Conservation (phyloP, 1,284 basidiomycete genomes). For the Coniophora puteana region DNA sequence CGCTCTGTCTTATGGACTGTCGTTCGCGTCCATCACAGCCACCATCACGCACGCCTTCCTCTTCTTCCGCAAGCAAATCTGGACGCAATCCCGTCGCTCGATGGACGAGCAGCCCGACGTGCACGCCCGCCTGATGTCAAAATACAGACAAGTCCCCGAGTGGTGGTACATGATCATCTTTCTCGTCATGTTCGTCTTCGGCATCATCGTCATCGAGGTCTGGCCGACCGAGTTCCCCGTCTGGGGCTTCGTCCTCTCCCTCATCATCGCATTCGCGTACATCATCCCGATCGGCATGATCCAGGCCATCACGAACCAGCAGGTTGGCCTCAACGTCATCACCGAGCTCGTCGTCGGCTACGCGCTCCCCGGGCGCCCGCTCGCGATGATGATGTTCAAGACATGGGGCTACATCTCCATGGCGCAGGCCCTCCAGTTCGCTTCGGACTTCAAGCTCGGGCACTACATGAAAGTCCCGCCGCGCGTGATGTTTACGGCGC, state of each 20-base stretch:
- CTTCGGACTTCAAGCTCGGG: constrained; percentile 43
- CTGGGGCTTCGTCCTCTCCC: constrained; percentile 45
- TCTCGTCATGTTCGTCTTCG: constrained; percentile 48
- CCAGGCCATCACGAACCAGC: constrained; percentile 47
- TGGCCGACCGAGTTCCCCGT: constrained; percentile 57
- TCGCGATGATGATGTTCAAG: constrained; percentile 46
- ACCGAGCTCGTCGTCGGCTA: constrained; percentile 47
- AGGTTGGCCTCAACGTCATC: constrained; percentile 45
- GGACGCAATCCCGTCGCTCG: constrained; percentile 46
- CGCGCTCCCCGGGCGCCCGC: constrained; percentile 38
- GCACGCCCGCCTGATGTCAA: constrained; percentile 68
- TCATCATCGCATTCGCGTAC: constrained; percentile 44
- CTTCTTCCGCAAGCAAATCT: constrained; percentile 69
- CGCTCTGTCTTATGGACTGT: constrained; percentile 64
- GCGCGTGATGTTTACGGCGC: constrained; percentile 39
- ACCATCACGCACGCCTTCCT: constrained; percentile 68
- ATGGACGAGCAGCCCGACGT: constrained; percentile 69
- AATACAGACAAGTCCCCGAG: constrained; percentile 68
- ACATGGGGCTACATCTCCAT: constrained; percentile 35
- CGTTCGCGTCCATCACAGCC: constrained; percentile 67
- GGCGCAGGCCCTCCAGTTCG: constrained; percentile 37
- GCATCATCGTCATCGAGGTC: constrained; percentile 52
- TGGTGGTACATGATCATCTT: constrained; percentile 64
- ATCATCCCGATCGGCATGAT: constrained; percentile 58
- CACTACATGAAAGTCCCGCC: constrained; percentile 55